Percentiles rank a stretch among this genome's conserved stretches.
Conservation (phyloP, 2,329 filamentous ascomycete genomes). For the Leptodontidium sp. region DNA sequence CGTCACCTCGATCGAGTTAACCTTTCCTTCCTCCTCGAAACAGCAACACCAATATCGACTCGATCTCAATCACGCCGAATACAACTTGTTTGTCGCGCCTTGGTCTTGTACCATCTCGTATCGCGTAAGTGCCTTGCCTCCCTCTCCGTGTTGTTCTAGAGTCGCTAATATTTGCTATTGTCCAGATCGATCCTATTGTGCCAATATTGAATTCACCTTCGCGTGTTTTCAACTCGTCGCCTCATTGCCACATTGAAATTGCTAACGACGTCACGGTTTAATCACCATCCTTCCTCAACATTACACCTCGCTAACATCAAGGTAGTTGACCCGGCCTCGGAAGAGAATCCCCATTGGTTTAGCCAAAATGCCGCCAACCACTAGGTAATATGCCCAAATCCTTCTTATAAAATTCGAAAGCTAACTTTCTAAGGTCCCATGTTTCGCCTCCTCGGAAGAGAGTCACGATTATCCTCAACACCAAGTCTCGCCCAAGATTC, state of each 20-base stretch:
- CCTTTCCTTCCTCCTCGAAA: neutral
- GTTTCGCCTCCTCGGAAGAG: neutral
- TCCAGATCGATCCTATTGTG: slow-evolving; percentile 13
- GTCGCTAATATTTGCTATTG: slow-evolving; percentile 12
- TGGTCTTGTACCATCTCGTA: neutral
- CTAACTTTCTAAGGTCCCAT: neutral
- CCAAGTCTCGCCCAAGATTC: slow-evolving; percentile 10
- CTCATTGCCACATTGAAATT: neutral
- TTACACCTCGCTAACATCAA: neutral
- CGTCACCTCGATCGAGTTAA: neutral
- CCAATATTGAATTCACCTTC: neutral
- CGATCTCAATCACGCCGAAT: neutral
- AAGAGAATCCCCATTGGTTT: neutral
- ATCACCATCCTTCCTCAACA: neutral
- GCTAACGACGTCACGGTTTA: neutral
- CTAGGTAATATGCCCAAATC: neutral
- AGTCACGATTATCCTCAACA: neutral
- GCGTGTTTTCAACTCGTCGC: neutral
- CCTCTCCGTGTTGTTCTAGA: neutral
- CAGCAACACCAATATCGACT: neutral
- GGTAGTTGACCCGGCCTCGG: neutral
- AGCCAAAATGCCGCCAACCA: neutral
- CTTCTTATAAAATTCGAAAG: neutral
- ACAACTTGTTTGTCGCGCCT: too few relatives aligned
- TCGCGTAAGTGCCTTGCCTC: neutral